Evolutionary conservation across 192 early-diverging fungal genomes (phyloP).

Genomic region (Podila epigama): DNA sequence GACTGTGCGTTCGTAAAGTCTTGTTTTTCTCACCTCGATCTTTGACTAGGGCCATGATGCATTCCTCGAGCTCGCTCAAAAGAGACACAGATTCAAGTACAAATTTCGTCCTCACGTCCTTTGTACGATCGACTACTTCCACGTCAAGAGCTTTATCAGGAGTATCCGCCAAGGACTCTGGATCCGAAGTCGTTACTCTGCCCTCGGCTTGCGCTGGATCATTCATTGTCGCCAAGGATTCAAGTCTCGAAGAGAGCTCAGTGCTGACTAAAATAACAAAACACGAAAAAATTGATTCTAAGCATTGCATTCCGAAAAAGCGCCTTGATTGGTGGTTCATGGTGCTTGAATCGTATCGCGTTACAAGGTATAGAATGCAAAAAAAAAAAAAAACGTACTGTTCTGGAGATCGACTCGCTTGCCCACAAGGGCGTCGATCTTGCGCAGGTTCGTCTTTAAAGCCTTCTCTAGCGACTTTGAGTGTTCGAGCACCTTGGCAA

Average conservation of each 20-base stretch:
- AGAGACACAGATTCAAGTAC: conserved; percentile 24
- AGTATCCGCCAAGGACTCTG: background rate
- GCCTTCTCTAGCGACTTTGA: conserved; percentile 3
- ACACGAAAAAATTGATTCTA: background rate
- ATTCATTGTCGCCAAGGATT: background rate
- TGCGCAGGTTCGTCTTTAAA: conserved; percentile 11
- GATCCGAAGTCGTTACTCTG: too few relatives aligned
- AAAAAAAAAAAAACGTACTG: conserved; percentile 9
- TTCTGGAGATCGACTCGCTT: conserved; percentile 26
- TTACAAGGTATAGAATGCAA: too few relatives aligned
- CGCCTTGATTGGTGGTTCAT: too few relatives aligned
- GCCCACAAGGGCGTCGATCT: conserved; percentile 29
- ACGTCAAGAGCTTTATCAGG: background rate
- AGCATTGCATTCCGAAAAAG: background rate
- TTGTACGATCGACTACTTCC: background rate
- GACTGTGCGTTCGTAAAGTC: too few relatives aligned
- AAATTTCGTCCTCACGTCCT: conserved; percentile 24
- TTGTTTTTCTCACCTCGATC: conserved; percentile 36
- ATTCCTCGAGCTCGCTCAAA: conserved; percentile 9
- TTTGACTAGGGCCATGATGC: conserved; percentile 6
- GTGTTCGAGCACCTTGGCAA: too few relatives aligned
- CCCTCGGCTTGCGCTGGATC: background rate
- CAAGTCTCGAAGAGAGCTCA: conserved; percentile 15
- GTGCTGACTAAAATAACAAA: conserved; percentile 6
- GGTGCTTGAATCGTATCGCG: too few relatives aligned